Base-by-base conservation (phyloP, 2,329 filamentous ascomycete species). In the Pezicula rhizophila region DNA sequence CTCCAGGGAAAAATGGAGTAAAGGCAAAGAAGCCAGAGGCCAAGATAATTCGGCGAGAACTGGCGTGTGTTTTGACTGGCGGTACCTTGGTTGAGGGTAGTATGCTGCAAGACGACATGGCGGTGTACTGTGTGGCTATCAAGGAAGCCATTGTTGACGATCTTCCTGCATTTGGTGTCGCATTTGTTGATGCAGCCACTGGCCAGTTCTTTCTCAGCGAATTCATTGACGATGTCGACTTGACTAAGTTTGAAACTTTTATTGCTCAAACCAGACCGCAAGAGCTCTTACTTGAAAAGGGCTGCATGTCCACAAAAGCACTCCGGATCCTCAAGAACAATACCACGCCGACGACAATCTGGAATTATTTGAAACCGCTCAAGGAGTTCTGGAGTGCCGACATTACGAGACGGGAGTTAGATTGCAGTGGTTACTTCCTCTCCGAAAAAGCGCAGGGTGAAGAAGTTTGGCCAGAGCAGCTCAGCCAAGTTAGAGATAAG, bases 71-170 rank as follows among this genome's bases (percentile, higher is more conserved):
- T 11, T 76, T 99, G 25, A 99, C 93, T 0, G 84, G 85, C 6
- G 93, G 93, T 28, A 99, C 93, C 0, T 78, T 99, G 1, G 92
- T 99, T 4, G 93, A 99, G 52, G 91, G 89, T 14, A 84, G 88
- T 57, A 99, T 99, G 93, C 79, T 99, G 37, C 92, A 97, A 66
- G 89, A 96, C 62, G 93, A 99, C 66, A 96, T 96, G 85, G 89
- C 93, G 2, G 95, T 90, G 0, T 97, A 89, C 67, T 99, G 93
- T 65, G 89, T 93, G 46, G 87, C 93, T 2, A 93, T 99, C 70
- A 99, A 99, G 65, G 87, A 92, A 64, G 66, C 80, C 1, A 73
- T 87, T 10, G 72, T 81, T 1, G 82, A 93, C 52, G 86, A 84
- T 46, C 73, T 82, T 25, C 91, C 93, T 5, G 82, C 82, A 0